phyloP scores from a whole-genome alignment of 2,329 filamentous ascomycete species.

The Exophiala lecanii-corni region DNA sequence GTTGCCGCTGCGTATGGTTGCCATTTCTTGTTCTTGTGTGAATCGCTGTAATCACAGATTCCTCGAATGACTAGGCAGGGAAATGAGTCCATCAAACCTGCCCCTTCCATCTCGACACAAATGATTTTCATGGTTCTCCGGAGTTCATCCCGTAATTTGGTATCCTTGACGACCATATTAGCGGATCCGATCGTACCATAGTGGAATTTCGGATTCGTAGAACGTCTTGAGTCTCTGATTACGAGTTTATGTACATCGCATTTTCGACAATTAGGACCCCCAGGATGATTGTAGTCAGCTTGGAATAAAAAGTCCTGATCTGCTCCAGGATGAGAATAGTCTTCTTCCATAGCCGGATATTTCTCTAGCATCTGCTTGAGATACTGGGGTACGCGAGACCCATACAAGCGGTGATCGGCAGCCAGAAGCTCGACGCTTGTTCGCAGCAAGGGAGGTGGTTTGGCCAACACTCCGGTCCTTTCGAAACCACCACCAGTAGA shows the following conservation, averaged over 20 bases:
- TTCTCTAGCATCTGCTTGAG: constrained; percentile 2
- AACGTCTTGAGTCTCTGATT: constrained; percentile 8
- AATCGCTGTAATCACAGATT: constrained; percentile 14
- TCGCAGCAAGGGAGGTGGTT: constrained; percentile 15
- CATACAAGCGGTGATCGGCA: constrained; percentile 3
- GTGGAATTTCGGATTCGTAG: constrained; percentile 6
- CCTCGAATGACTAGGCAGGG: constrained; percentile 13
- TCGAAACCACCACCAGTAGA: background rate
- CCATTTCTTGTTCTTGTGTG: constrained; percentile 13
- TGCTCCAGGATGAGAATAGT: background rate
- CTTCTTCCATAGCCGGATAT: constrained; percentile 3
- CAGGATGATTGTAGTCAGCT: background rate
- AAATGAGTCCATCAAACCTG: constrained; percentile 18
- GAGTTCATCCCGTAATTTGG: constrained; percentile 1
- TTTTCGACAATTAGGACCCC: background rate
- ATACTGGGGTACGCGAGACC: background rate
- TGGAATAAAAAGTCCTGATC: background rate
- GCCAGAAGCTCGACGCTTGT: constrained; percentile 13
- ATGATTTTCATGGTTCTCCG: constrained; percentile 1
- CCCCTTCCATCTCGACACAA: constrained; percentile 20
- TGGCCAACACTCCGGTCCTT: constrained; percentile 7
- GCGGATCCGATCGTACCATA: constrained; percentile 11
- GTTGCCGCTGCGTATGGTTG: constrained; percentile 10
- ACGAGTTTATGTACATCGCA: background rate
- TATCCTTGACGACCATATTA: constrained; percentile 10